Conservation (phyloP, 345 rosid genomes). For the Moricandia arvensis region DNA sequence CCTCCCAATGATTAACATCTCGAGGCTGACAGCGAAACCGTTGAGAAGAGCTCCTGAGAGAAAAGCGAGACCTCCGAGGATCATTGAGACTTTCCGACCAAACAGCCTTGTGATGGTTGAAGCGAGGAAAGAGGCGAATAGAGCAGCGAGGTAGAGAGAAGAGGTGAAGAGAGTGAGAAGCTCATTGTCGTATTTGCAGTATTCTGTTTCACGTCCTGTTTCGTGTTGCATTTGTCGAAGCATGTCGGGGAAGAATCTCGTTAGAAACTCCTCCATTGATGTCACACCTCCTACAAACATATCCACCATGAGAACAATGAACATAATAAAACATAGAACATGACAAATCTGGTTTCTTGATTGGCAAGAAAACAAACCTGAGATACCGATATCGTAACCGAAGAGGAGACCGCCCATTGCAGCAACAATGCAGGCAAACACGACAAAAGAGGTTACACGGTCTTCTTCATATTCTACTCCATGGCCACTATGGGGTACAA, state of each 20-base stretch:
- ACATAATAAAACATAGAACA: background rate
- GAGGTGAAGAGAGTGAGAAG: conserved; percentile 48
- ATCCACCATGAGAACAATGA: background rate
- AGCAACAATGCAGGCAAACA: conserved; percentile 32
- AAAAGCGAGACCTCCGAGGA: conserved; percentile 37
- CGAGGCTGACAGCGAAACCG: conserved; percentile 38
- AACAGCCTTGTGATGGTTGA: conserved; percentile 23
- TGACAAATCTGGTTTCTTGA: background rate
- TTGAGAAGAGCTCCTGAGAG: conserved; percentile 46
- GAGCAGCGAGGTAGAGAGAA: conserved; percentile 47
- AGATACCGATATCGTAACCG: conserved; percentile 52
- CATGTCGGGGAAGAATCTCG: conserved; percentile 42
- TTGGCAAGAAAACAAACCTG: conserved; percentile 37
- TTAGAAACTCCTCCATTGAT: conserved; percentile 48
- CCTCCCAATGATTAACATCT: conserved; percentile 49
- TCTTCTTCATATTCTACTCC: background rate
- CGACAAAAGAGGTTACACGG: conserved; percentile 21
- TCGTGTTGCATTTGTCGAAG: conserved; percentile 6
- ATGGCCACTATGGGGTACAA: background rate
- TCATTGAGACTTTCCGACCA: conserved; percentile 45
- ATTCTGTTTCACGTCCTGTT: conserved; percentile 30
- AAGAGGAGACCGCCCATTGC: conserved; percentile 48
- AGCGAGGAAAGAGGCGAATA: conserved; percentile 36
- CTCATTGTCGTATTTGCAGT: conserved; percentile 46
- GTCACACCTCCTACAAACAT: conserved; percentile 45